Evolutionary conservation across 192 early-diverging fungal genomes (phyloP), one percentile per base, ranked within the genome.

Genomic region (Funneliformis mosseae): DNA sequence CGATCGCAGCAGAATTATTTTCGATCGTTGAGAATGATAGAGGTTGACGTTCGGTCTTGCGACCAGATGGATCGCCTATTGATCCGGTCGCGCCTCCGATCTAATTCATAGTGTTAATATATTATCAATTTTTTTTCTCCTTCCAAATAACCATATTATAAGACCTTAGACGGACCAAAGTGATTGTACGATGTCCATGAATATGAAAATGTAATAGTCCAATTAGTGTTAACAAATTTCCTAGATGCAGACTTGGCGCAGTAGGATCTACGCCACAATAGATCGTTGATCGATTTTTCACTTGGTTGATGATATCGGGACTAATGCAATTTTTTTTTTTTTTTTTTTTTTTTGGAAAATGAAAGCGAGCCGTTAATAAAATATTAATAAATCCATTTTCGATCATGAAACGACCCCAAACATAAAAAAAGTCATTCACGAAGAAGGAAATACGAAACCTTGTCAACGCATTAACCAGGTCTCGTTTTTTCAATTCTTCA

Each of bases 241-340:
- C 97, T 16, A 97, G 85, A 79, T 99, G 97, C 28, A 97, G 84
- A 79, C 92, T 94, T n/a, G 83, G 83, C 25, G 97, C 97, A 0
- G 96, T 99, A 12, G 97, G 97, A 81, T 99, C 97, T 38, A 99
- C 92, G 50, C 97, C 97, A 82, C 92, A 92, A 83, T 99, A 99
- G 39, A 97, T 85, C 3, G 90, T 81, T 8, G 90, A 88, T 8
- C 85, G 86, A 11, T 80, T 81, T 4, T 87, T 79, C 39, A 86
- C 86, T n/a, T 84, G 84, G 11, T 86, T 78, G 38, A 83, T 76
- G 0, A 91, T 43, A 69, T 87, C 88, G 9, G 88, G 75, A 68
- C 91, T 91, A 33, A 33, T n/a, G n/a, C n/a, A n/a, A n/a, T n/a
- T n/a, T n/a, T n/a, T n/a, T n/a, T n/a, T n/a, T n/a, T n/a, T 2